Percentiles rank a stretch among this genome's conserved stretches.
These are phyloP conservation scores for Scheffersomyces ergatensis DNA, from an alignment of 805 yeast genomes.

Conservation along the genomic window DNA sequence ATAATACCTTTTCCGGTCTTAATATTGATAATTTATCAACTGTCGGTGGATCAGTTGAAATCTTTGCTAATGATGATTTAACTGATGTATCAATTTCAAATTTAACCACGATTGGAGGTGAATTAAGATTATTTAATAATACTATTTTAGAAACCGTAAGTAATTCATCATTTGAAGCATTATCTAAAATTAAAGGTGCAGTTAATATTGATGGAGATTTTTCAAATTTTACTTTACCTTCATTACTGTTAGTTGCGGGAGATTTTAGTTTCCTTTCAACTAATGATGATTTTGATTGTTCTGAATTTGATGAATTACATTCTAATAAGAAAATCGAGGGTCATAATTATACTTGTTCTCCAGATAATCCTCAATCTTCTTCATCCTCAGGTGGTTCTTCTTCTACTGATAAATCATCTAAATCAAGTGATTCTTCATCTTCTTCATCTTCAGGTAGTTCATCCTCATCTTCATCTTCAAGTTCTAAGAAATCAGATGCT, in stretches of 20 bases:
- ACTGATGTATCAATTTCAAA: slow-evolving; percentile 23
- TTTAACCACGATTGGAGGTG: slow-evolving; percentile 39
- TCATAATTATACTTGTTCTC: slow-evolving; percentile 41
- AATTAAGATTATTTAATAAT: slow-evolving; percentile 40
- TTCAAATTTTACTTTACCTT: slow-evolving; percentile 36
- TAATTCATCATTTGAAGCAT: slow-evolving; percentile 20
- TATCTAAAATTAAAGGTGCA: slow-evolving; percentile 39
- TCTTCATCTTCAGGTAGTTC: slow-evolving; percentile 8
- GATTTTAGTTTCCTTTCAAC: slow-evolving; percentile 36
- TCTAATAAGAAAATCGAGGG: slow-evolving; percentile 34
- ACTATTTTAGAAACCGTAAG: slow-evolving; percentile 32
- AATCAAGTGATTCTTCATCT: slow-evolving; percentile 17
- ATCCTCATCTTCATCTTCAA: slow-evolving; percentile 16
- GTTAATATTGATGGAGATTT: slow-evolving; percentile 35
- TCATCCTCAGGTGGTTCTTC: slow-evolving; percentile 12
- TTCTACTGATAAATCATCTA: slow-evolving; percentile 12
- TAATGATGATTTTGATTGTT: slow-evolving; percentile 36
- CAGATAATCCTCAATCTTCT: slow-evolving; percentile 22
- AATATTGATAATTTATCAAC: slow-evolving; percentile 26
- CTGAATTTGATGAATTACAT: slow-evolving; percentile 31
- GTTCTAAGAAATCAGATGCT: slow-evolving; percentile 19
- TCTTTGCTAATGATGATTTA: slow-evolving; percentile 43
- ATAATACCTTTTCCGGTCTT: slow-evolving; percentile 34
- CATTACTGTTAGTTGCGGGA: slow-evolving; percentile 38
- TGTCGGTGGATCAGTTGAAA: slow-evolving; percentile 39